Conservation (phyloP, 768 basidiomycete species). For the Mrakia frigida region DNA sequence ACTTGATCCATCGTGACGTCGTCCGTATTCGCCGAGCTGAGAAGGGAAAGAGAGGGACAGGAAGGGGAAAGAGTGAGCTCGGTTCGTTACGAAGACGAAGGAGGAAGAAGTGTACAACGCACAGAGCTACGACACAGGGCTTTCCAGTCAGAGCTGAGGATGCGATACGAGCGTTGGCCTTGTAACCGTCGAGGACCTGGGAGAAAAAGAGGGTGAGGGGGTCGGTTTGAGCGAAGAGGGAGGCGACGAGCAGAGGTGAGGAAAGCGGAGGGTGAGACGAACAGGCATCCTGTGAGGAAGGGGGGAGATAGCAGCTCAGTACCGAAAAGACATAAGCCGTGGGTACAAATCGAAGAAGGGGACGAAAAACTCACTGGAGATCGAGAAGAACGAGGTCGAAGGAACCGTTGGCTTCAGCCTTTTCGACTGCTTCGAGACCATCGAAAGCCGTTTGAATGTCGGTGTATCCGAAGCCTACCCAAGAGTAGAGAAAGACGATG, state of each 20-base stretch:
- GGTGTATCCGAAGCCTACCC: slow-evolving; percentile 7
- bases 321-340: too few species aligned
- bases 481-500: not conserved
- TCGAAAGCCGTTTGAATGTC: slow-evolving; percentile 8
- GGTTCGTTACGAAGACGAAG: not conserved
- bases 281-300: slow-evolving; percentile 11
- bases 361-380: not conserved
- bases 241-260: not conserved
- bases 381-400: not conserved
- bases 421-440: slow-evolving; percentile 18
- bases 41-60: not conserved
- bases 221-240: not conserved
- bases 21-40: slow-evolving; percentile 20
- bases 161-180: slow-evolving; percentile 17
- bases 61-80: not conserved
- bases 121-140: slow-evolving; percentile 22
- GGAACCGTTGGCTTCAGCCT: not conserved
- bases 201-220: not conserved
- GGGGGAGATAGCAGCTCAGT: too few species aligned
- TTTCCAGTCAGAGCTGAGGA: not conserved
- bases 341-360: not conserved
- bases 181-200: slow-evolving; percentile 26
- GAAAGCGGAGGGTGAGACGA: not conserved
- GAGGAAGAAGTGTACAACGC: not conserved
- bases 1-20: slow-evolving; percentile 10